A percentile compares a stretch with the other conserved stretches of the same genome.
Conservation (phyloP, 2,329 filamentous ascomycete species). For the Teratosphaeria pseudoeucalypti region DNA sequence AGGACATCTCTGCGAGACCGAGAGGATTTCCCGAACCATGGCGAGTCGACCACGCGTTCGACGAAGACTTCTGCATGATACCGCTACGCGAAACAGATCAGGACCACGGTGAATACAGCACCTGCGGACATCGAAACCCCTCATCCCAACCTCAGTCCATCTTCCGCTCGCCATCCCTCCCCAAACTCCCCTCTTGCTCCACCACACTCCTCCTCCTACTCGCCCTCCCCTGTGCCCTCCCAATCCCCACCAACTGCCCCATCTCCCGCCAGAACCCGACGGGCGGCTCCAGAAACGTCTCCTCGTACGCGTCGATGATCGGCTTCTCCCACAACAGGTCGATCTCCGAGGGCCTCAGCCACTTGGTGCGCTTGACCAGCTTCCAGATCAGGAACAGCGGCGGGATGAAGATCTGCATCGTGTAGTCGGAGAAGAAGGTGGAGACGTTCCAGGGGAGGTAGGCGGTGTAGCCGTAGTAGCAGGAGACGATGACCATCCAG, state of each 20-base stretch:
- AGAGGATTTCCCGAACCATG: too few relatives aligned
- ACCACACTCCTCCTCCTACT: neutral
- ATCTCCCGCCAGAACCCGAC: constrained; percentile 49
- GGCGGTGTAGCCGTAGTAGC: constrained; percentile 47
- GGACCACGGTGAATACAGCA: neutral
- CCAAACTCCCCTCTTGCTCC: neutral
- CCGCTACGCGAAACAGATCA: too few relatives aligned
- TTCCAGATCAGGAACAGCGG: constrained; percentile 53
- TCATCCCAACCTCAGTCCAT: neutral
- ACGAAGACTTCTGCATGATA: too few relatives aligned
- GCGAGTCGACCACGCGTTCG: too few relatives aligned
- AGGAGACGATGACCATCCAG: constrained; percentile 27
- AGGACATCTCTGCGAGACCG: too few relatives aligned
- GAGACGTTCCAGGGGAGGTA: constrained; percentile 36
- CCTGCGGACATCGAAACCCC: neutral
- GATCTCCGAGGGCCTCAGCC: constrained; percentile 43
- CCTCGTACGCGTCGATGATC: constrained; percentile 49
- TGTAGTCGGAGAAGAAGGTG: constrained; percentile 40
- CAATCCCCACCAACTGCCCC: constrained; percentile 1
- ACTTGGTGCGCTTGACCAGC: constrained; percentile 49
- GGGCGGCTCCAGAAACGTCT: constrained; percentile 38
- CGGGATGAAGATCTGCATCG: constrained; percentile 25
- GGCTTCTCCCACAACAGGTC: constrained; percentile 55
- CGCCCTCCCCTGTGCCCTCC: neutral
- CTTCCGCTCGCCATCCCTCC: neutral